A percentile compares a stretch with the other conserved stretches of the same genome.
phyloP scores from a whole-genome alignment of 2,329 filamentous ascomycete species.

The Paracoccidioides lutzii region DNA sequence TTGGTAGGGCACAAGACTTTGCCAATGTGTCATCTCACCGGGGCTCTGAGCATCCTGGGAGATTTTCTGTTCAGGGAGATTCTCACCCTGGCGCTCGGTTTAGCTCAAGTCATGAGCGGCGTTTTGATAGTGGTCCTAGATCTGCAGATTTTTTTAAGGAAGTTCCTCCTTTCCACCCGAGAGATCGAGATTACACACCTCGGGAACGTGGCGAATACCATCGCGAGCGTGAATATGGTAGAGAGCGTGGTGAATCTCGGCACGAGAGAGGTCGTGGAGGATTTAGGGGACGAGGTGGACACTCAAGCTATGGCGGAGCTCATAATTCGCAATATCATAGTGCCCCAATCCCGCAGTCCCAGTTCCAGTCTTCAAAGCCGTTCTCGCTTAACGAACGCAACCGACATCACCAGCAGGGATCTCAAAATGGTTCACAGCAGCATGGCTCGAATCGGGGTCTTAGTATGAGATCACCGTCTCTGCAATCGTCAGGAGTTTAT shows the following conservation, averaged over 20 bases:
- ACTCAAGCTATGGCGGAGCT: conserved; percentile 22
- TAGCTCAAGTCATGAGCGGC: conserved; percentile 21
- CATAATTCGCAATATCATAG: conserved; percentile 29
- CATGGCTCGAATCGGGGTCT: conserved; percentile 37
- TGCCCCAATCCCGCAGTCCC: conserved; percentile 27
- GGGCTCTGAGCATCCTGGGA: conserved; percentile 17
- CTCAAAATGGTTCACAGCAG: conserved; percentile 25
- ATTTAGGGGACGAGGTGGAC: conserved; percentile 31
- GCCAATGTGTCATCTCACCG: conserved; percentile 14
- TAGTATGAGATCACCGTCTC: conserved; percentile 48
- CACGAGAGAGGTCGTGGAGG: conserved; percentile 27
- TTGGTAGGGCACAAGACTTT: conserved; percentile 21
- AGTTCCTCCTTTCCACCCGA: conserved; percentile 15
- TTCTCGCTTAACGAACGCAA: conserved; percentile 32
- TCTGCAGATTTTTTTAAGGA: conserved; percentile 25
- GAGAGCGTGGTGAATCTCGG: conserved; percentile 25
- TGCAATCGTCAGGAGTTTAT: conserved; percentile 44
- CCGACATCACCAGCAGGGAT: conserved; percentile 26
- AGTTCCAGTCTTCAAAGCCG: conserved; percentile 28
- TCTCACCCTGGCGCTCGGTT: conserved; percentile 22
- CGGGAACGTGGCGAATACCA: conserved; percentile 19
- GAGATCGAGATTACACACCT: conserved; percentile 15
- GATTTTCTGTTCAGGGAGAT: conserved; percentile 21
- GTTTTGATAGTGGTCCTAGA: conserved; percentile 27
- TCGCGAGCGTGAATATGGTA: conserved; percentile 25